Evolutionary conservation across 192 early-diverging fungal genomes (phyloP), one percentile per base, ranked within the genome.

Genomic region (Entomortierella beljakovae): DNA sequence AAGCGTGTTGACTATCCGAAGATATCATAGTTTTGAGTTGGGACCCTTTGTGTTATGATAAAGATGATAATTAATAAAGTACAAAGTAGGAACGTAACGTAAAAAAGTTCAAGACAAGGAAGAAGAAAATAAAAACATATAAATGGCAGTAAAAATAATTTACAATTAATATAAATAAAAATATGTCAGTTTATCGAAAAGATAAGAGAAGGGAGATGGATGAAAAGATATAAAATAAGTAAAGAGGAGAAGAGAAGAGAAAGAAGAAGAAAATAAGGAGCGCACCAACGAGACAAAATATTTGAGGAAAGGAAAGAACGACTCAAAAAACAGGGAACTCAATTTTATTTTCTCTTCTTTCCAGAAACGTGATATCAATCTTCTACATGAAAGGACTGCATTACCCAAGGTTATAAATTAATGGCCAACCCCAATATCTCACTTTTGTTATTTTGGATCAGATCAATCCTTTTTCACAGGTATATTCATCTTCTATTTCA

Each of bases 361-460:
- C n/a, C n/a, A 46, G 33, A 61, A 61, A 61, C 60, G 60, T 61
- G 60, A 61, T 61, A n/a, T 11, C 43, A 61, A 22, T 15, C 60
- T 5, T 23, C 20, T 43, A n/a, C 60, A 61, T 35, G n/a, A 22
- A 10, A 13, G 22, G 34, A 29, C 43, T 38, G n/a, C n/a, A n/a
- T n/a, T n/a, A n/a, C n/a, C n/a, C n/a, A n/a, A n/a, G n/a, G n/a
- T n/a, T n/a, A n/a, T n/a, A n/a, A n/a, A n/a, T n/a, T n/a, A n/a
- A n/a, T n/a, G n/a, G n/a, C n/a, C n/a, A 35, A 1, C 55, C 6
- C n/a, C 13, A n/a, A n/a, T n/a, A n/a, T n/a, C n/a, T n/a, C n/a
- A n/a, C n/a, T n/a, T n/a, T n/a, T n/a, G n/a, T n/a, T n/a, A n/a
- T n/a, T n/a, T n/a, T n/a, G n/a, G n/a, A n/a, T n/a, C n/a, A n/a